Percentiles rank a stretch among this genome's conserved stretches.
Conservation (phyloP, 179 eudicot genomes). For the Camellia oleifera region DNA sequence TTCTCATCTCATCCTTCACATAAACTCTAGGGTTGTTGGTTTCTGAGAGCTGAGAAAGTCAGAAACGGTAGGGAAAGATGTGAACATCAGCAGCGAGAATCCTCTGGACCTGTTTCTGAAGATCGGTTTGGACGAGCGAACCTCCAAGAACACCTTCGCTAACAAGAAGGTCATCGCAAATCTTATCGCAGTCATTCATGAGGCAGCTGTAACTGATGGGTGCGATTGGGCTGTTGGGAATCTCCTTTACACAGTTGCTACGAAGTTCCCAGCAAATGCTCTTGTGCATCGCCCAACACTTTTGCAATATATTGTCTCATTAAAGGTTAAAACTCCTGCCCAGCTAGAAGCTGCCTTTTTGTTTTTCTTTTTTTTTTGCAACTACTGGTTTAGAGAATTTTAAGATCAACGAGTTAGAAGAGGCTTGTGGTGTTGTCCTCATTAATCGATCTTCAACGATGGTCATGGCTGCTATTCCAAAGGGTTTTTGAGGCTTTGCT, state of each 20-base stretch:
- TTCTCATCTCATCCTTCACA: not conserved
- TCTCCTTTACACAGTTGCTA: constrained; percentile 83
- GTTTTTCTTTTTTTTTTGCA: constrained; percentile 26
- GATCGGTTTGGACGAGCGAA: constrained; percentile 70
- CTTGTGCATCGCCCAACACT: constrained; percentile 72
- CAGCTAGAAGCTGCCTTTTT: constrained; percentile 65
- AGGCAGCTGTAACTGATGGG: constrained; percentile 82
- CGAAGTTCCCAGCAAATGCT: constrained; percentile 83
- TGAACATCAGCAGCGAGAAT: constrained; percentile 10
- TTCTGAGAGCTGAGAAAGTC: not conserved
- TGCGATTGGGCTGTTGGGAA: constrained; percentile 73
- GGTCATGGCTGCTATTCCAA: too few relatives aligned
- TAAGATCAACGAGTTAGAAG: constrained; percentile 61
- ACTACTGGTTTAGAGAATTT: constrained; percentile 52
- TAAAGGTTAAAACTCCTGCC: constrained; percentile 62
- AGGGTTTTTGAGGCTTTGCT: too few relatives aligned
- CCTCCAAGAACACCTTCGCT: constrained; percentile 77
- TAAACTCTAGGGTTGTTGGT: not conserved
- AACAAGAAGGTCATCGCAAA: constrained; percentile 78
- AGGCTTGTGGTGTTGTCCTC: constrained; percentile 75
- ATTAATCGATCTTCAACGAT: too few relatives aligned
- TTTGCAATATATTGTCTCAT: constrained; percentile 61
- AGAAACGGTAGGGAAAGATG: constrained; percentile 23
- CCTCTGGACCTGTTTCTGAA: constrained; percentile 57
- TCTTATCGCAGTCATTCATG: constrained; percentile 70